Base-by-base conservation (phyloP, 164 flowering plant species). In the Stephania japonica region DNA sequence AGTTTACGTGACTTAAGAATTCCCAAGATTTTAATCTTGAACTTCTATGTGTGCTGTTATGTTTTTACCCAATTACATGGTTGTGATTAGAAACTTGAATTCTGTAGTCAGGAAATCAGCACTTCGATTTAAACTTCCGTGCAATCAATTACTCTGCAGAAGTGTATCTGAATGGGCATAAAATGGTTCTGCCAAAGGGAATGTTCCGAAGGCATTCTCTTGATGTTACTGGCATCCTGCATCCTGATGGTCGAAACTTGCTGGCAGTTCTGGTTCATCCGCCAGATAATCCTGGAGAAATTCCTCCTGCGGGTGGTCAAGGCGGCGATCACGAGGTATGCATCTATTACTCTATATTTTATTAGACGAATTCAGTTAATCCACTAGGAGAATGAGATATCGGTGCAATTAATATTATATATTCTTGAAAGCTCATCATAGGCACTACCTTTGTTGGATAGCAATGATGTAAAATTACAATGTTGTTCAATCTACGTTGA, bases 271-370 rank as follows among this genome's bases (percentile, higher is more conserved):
- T 91, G 68, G 90, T 96, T 87, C 79, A 91, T 72, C 99, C 99
- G 79, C 98, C 98, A 27, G 97, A 93, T 73, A 84, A 96, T 80
- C 97, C 98, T 67, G 99, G 99, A 10, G 79, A 9, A 50, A 90
- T 96, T 77, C 98, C 99, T 72, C 87, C 91, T 13, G 78, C 87
- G 74, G 99, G 99, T 41, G 98, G 98, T 73, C 99, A 96, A 85
- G 99, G 99, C 70, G 98, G 99, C 75, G 98, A 96, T 86, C 99
- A 96, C 67, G 97, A 89, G 98, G 99, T 95, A 82, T 6, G 9
- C 65, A 73, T 59, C n/a, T 61, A n/a, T 72, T 63, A 44, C 1
- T 62, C 47, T 25, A 41, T 6, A 19, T 65, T 70, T 12, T 4
- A n/a, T 13, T 18, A 53, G 26, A 26, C 25, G 18, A 49, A 41